Percentiles rank a stretch among this genome's conserved stretches.
Conservation (phyloP, 169 alveolate genomes). For the Cryptosporidium baileyi region DNA sequence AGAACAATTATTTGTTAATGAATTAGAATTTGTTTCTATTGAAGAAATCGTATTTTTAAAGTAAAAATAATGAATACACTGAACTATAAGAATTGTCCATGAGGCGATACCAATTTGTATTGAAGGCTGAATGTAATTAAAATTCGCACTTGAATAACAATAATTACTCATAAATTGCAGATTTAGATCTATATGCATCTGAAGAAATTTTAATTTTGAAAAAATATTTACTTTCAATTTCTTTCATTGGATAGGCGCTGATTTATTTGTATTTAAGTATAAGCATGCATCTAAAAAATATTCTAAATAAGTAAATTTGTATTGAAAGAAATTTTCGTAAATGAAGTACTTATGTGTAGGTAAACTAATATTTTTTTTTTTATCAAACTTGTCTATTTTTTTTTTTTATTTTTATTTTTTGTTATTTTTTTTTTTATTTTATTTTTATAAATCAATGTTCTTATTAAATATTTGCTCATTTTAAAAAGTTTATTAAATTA, state of each 20-base stretch:
- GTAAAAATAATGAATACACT: neutral
- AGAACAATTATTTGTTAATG: neutral
- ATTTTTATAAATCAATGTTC: no score
- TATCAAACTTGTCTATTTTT: no score
- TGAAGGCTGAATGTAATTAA: neutral
- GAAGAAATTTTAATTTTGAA: no score
- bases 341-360: no score
- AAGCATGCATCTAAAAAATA: neutral
- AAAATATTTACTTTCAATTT: neutral
- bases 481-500: no score
- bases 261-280: neutral
- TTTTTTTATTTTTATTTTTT: no score
- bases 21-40: neutral
- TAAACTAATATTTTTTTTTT: no score
- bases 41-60: conserved; percentile 3
- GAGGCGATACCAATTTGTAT: conserved; percentile 20
- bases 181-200: neutral
- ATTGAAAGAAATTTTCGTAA: no score
- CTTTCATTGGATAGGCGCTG: neutral
- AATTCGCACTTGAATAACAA: neutral
- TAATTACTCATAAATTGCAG: no score
- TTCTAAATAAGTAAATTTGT: no score
- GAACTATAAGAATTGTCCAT: conserved; percentile 1
- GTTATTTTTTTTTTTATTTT: no score
- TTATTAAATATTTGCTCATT: no score